Conservation (phyloP, 31 red algal genomes). For the Asparagopsis taxiformis region DNA sequence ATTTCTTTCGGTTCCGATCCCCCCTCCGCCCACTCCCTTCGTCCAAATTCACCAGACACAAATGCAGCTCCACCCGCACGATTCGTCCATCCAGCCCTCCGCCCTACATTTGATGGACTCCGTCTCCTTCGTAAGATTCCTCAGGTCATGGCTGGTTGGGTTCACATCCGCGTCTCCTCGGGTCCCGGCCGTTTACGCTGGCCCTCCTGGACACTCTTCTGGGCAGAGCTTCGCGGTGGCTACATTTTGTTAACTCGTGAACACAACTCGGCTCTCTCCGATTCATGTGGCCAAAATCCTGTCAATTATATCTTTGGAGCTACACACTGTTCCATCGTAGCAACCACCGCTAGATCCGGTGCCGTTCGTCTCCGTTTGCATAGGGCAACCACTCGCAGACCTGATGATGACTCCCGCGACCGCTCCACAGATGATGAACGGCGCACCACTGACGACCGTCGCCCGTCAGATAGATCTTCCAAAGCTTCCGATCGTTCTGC, state of each 20-base stretch:
- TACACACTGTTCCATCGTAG: slow-evolving; percentile 21
- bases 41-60: slow-evolving; percentile 6
- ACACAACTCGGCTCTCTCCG: slow-evolving; percentile 32
- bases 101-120: slow-evolving; percentile 54
- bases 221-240: slow-evolving; percentile 51
- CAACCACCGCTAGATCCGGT: slow-evolving; percentile 16
- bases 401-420: slow-evolving; percentile 5
- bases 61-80: background rate
- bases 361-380: slow-evolving; percentile 34
- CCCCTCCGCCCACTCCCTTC: slow-evolving; percentile 12
- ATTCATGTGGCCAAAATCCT: slow-evolving; percentile 16
- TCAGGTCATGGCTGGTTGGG: slow-evolving; percentile 58
- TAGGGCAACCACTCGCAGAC: slow-evolving; percentile 15
- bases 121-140: slow-evolving; percentile 52
- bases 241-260: slow-evolving; percentile 56
- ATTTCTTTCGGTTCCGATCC: slow-evolving; percentile 29
- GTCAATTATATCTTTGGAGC: slow-evolving; percentile 60
- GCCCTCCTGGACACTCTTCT: slow-evolving; percentile 55
- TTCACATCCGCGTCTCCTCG: slow-evolving; percentile 29
- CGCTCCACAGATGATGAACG: too few relatives aligned
- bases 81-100: slow-evolving; percentile 48
- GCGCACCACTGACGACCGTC: slow-evolving; percentile 18
- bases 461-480: slow-evolving; percentile 15
- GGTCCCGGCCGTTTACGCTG: slow-evolving; percentile 39
- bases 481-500: slow-evolving; percentile 26